Conservation (phyloP, 2,329 filamentous ascomycete species). For the Exophiala bonariae region DNA sequence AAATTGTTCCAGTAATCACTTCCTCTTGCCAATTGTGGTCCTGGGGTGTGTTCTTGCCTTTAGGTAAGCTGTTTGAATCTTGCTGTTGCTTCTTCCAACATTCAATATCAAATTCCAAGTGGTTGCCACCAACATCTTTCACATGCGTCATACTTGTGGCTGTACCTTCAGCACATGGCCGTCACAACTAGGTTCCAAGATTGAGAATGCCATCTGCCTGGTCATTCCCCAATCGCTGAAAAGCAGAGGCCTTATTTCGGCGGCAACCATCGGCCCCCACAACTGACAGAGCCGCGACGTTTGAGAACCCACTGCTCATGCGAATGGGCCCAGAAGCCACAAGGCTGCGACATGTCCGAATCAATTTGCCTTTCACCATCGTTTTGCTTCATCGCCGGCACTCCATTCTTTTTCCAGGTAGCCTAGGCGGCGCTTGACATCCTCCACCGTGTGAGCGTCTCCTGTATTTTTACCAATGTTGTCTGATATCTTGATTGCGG, state of each 20-base stretch:
- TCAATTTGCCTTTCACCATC: conserved; percentile 70
- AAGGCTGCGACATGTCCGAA: conserved; percentile 27
- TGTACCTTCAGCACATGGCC: too few species aligned
- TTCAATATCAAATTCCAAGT: too few species aligned
- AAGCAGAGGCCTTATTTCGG: too few species aligned
- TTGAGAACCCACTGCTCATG: conserved; percentile 5
- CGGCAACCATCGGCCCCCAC: conserved; percentile 6
- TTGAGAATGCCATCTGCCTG: too few species aligned
- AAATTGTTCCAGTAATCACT: conserved; percentile 15
- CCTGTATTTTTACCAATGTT: conserved; percentile 95
- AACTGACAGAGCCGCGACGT: conserved; percentile 21
- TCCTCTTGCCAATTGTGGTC: too few species aligned
- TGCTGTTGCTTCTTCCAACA: too few species aligned
- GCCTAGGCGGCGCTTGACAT: conserved; percentile 81
- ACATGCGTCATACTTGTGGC: not conserved
- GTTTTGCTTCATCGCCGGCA: conserved; percentile 76
- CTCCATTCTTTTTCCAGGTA: conserved; percentile 85
- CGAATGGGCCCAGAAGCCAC: conserved; percentile 4
- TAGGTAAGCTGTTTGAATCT: too few species aligned
- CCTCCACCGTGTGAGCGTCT: conserved; percentile 72
- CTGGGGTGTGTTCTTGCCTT: too few species aligned
- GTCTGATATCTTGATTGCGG: conserved; percentile 89
- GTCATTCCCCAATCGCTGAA: too few species aligned
- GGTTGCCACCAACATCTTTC: too few species aligned
- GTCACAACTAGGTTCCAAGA: too few species aligned